Percentiles rank a stretch among this genome's conserved stretches.
Conservation (phyloP, 257 asterid genomes). For the Haberlea rhodopensis region DNA sequence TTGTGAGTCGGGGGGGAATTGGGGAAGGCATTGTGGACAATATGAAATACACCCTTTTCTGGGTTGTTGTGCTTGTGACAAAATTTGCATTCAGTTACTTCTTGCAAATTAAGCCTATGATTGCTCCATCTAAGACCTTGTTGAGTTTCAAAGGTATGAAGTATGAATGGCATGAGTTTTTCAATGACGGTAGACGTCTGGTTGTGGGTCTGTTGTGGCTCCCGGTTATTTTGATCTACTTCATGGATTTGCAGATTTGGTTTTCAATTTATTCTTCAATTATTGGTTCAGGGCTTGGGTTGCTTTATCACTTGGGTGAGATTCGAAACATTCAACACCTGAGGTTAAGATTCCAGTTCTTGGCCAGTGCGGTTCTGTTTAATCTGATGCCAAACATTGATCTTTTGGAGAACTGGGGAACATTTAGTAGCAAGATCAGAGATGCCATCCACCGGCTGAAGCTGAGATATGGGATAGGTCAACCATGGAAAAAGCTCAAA, state of each 20-base stretch:
- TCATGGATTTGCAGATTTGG: slow-evolving; percentile 96
- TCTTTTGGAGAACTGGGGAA: slow-evolving; percentile 67
- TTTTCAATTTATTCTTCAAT: slow-evolving; percentile 85
- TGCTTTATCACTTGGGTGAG: slow-evolving; percentile 97
- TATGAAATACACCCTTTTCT: slow-evolving; percentile 74
- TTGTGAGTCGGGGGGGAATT: slow-evolving; percentile 93
- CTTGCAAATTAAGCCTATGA: slow-evolving; percentile 93
- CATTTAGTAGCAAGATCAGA: slow-evolving; percentile 70
- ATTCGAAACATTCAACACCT: slow-evolving; percentile 91
- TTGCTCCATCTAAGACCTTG: slow-evolving; percentile 70
- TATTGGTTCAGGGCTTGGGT: slow-evolving; percentile 82
- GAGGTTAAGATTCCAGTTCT: slow-evolving; percentile 92
- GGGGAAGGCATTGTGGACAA: slow-evolving; percentile 94
- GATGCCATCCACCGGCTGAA: slow-evolving; percentile 79
- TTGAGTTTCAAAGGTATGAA: slow-evolving; percentile 43
- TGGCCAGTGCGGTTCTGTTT: slow-evolving; percentile 95
- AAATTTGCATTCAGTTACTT: slow-evolving; percentile 86
- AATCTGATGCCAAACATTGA: slow-evolving; percentile 99
- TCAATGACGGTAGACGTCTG: slow-evolving; percentile 65
- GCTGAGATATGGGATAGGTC: slow-evolving; percentile 90
- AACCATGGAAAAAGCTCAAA: slow-evolving; percentile 86
- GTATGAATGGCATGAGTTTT: slow-evolving; percentile 85
- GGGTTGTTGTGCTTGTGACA: slow-evolving; percentile 79
- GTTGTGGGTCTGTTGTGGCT: slow-evolving; percentile 90
- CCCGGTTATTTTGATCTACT: slow-evolving; percentile 86